phyloP scores from a whole-genome alignment of 148 eudicot genomes.

The Rhododendron mucronatum region DNA sequence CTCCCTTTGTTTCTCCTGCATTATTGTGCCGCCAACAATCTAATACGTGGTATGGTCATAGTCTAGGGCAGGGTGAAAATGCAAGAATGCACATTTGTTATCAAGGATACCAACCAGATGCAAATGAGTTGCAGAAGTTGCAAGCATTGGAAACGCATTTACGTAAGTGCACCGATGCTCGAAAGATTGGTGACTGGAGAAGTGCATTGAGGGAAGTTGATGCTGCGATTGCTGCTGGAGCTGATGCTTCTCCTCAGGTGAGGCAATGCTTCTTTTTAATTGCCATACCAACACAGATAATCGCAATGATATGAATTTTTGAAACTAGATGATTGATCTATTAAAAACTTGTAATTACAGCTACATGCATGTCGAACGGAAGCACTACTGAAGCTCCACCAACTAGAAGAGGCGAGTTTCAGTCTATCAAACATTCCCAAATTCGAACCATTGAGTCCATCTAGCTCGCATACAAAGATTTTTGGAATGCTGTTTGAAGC shows the following conservation, averaged over 20 bases:
- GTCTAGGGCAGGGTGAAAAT: conserved; percentile 82
- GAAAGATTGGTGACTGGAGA: conserved; percentile 70
- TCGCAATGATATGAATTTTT: neutral
- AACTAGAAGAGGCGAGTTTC: conserved; percentile 55
- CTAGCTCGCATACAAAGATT: conserved; percentile 51
- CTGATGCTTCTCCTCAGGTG: conserved; percentile 78
- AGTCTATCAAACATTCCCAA: conserved; percentile 42
- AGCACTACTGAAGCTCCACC: conserved; percentile 75
- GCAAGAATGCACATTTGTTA: conserved; percentile 64
- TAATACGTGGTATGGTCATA: conserved; percentile 35
- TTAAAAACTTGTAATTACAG: conserved; percentile 35
- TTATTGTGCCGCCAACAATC: conserved; percentile 17
- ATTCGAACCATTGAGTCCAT: conserved; percentile 33
- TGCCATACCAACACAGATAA: neutral
- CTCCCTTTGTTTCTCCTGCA: conserved; percentile 11
- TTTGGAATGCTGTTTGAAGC: conserved; percentile 88
- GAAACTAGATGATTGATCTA: conserved; percentile 6
- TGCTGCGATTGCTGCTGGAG: conserved; percentile 76
- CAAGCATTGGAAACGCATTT: conserved; percentile 56
- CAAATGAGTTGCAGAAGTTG: conserved; percentile 51
- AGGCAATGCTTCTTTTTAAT: neutral
- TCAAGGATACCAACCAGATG: conserved; percentile 52
- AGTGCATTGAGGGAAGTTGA: conserved; percentile 60
- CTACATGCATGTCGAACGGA: conserved; percentile 73
- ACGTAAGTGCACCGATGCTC: conserved; percentile 51